Base-by-base conservation (phyloP, 2,329 filamentous ascomycete species). In the Arthrinium puccinioides region DNA sequence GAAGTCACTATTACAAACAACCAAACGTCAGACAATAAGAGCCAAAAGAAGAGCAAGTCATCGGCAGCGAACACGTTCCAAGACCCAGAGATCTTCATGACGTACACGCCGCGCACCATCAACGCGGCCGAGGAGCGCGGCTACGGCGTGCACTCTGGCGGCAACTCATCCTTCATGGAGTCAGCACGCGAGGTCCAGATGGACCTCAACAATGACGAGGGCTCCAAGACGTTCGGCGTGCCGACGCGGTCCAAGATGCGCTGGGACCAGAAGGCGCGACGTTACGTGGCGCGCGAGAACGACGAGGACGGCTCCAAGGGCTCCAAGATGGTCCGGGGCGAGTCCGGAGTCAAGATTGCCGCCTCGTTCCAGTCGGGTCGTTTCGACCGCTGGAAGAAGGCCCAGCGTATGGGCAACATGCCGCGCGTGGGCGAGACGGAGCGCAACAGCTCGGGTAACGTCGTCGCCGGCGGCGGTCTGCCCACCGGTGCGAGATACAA, bases 251-350 rank as follows among this genome's bases (percentile, higher is more conserved):
- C 80, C 33, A 76, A 80, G 48, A 82, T 95, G 80, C 83, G 92
- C 48, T 98, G 92, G 92, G 92, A 98, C 67, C 90, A 94, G 69
- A 94, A 95, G 62, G 78, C 80, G 54, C 94, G 86, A 65, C 97
- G 96, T 64, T 98, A 97, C 65, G 90, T 98, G 24, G 72, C 86
- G 10, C 79, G 86, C 24, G 80, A 80, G 50, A 97, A 98, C 69
- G 92, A 98, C 64, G 86, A 94, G 50, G 94, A 98, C 64, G 92
- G 92, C 26, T 94, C 78, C 50, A 82, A 81, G 55, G 74, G 75
- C 32, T 60, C 65, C 42, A 75, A 74, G 55, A 82, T 96, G 66
- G 82, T 96, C 39, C 75, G 78, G 44, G 89, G 92, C 52, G 92
- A 98, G 66, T 87, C 79, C 54, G 92, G 92, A 38, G 87, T 90